Evolutionary conservation across 2,329 filamentous ascomycete genomes (phyloP), one percentile per base, ranked within the genome.

Genomic region (Neopestalotiopsis sp.): DNA sequence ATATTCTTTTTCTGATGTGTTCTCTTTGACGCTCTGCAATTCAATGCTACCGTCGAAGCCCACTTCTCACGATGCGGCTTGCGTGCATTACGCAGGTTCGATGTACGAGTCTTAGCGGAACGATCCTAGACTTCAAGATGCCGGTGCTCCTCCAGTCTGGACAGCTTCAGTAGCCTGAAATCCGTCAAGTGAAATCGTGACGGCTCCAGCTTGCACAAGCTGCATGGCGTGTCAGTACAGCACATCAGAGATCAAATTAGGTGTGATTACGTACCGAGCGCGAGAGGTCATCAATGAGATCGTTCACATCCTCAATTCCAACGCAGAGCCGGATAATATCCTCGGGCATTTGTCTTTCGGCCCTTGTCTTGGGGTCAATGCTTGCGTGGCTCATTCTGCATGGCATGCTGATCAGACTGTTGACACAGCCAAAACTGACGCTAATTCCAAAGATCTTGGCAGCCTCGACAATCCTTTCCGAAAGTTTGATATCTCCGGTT

Each of bases 381-480:
- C 94, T 97, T 53, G 96, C 96, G 82, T 99, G 96, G 82, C 95
- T 98, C 97, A 99, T 99, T 77, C 95, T 94, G 83, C 96, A 99
- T 9, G 96, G 95, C 95, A 99, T 98, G 84, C 95, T 98, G 81
- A 99, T 99, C 80, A 99, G 85, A 79, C 94, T 97, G 84, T 99
- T 99, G 73, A 99, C 96, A 79, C 96, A 98, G 62, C 96, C 96
- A 79, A 99, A 99, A 77, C 94, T 97, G 70, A 99, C 96, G 73
- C 93, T 97, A 75, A 99, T 99, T 42, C 93, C 94, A 91, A 94
- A 99, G 40, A 99, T 85, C 72, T 93, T 90, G 2, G 96, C 93
- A 38, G 93, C 93, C 83, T 98, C 96, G 5, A 99, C 96, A 75
- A 99, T 98, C 53, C 95, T 89, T 83, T 98, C 94, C 4, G 93